Evolutionary conservation across 164 flowering plant species (phyloP).

Genomic region (Stephania japonica): DNA sequence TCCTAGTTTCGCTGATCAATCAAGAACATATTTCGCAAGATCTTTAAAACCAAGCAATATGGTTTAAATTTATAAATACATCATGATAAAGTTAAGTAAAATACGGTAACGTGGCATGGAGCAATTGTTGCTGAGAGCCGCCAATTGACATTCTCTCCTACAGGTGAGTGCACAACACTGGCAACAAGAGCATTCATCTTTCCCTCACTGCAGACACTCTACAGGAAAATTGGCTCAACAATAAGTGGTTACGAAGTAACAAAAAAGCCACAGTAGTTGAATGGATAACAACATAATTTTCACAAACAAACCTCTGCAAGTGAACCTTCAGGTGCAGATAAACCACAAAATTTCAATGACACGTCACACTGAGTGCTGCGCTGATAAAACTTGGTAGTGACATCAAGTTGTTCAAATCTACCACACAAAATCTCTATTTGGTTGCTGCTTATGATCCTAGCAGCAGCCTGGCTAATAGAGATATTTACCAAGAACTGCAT

Average conservation of each 20-base stretch:
- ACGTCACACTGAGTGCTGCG: slow-evolving; percentile 75
- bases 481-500: slow-evolving; percentile 58
- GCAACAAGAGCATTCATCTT: slow-evolving; percentile 90
- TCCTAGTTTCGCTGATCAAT: neutral
- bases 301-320: slow-evolving; percentile 74
- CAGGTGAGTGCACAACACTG: slow-evolving; percentile 70
- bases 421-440: slow-evolving; percentile 83
- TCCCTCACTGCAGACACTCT: slow-evolving; percentile 86
- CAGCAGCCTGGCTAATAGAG: slow-evolving; percentile 78
- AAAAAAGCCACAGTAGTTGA: neutral
- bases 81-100: slow-evolving; percentile 1
- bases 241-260: neutral
- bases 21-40: too few relatives aligned
- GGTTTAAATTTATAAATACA: neutral
- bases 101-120: slow-evolving; percentile 95
- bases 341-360: slow-evolving; percentile 72
- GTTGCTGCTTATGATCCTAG: slow-evolving; percentile 57
- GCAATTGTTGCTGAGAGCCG: slow-evolving; percentile 91
- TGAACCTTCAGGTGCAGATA: slow-evolving; percentile 95
- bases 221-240: slow-evolving; percentile 19
- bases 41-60: neutral
- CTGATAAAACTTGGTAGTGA: slow-evolving; percentile 67
- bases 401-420: slow-evolving; percentile 82
- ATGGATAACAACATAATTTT: neutral
- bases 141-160: slow-evolving; percentile 93